Evolutionary conservation across 2,329 filamentous ascomycete species (phyloP).

Genomic region (Hypoxylon sp.): DNA sequence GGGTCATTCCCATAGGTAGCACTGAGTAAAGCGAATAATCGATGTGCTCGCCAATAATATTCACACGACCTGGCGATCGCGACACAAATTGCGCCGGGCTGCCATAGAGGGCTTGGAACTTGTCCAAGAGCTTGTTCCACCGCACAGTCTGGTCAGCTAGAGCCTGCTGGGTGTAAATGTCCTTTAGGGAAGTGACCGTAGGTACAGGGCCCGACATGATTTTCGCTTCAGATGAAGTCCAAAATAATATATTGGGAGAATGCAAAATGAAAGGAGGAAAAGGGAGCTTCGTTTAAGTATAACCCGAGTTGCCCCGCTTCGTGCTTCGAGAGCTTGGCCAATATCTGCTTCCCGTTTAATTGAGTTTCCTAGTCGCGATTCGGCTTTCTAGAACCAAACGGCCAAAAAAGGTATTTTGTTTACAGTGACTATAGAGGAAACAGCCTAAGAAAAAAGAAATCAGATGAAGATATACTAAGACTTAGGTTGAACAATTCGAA

Average conservation of each 20-base stretch:
- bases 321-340: slow-evolving; percentile 15
- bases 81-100: slow-evolving; percentile 83
- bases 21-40: slow-evolving; percentile 98
- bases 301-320: slow-evolving; percentile 33
- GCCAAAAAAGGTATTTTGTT: neutral
- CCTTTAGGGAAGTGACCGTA: slow-evolving; percentile 78
- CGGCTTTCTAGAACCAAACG: slow-evolving; percentile 5
- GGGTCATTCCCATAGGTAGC: slow-evolving; percentile 93
- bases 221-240: slow-evolving; percentile 9
- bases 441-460: neutral
- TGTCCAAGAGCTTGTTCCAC: slow-evolving; percentile 80
- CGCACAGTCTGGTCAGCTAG: slow-evolving; percentile 76
- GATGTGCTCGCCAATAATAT: slow-evolving; percentile 99
- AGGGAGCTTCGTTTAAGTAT: slow-evolving; percentile 18
- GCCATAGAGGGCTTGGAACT: slow-evolving; percentile 80
- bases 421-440: neutral
- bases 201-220: slow-evolving; percentile 76
- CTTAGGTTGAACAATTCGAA: slow-evolving; percentile 5
- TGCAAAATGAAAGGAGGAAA: slow-evolving; percentile 10
- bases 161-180: slow-evolving; percentile 86
- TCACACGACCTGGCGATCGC: slow-evolving; percentile 93
- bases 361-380: slow-evolving; percentile 18
- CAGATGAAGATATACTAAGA: slow-evolving; percentile 2
- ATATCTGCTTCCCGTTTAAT: slow-evolving; percentile 21
- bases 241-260: slow-evolving; percentile 8